Conservation (phyloP, 306 rosid species). For the Elaeagnus macrophylla region DNA sequence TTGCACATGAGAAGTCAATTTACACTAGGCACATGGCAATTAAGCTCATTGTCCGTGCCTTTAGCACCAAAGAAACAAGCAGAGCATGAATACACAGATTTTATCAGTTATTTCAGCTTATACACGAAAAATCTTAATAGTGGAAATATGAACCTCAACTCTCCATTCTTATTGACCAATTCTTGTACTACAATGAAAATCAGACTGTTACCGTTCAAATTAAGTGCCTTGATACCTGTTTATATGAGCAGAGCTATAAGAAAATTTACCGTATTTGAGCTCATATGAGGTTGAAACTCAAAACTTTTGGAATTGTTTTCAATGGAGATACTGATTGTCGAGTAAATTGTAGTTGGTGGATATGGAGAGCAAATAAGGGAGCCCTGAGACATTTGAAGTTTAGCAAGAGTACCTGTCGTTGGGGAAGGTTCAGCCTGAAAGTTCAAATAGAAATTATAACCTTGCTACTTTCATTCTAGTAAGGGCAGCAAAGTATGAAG, state of each 20-base stretch:
- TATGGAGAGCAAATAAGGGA: constrained; percentile 35
- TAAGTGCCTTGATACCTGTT: background rate
- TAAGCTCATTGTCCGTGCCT: constrained; percentile 4
- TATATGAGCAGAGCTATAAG: constrained; percentile 11
- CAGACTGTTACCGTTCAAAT: background rate
- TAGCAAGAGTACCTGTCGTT: constrained; percentile 75
- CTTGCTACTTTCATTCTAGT: constrained; percentile 11
- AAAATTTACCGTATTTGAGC: constrained; percentile 56
- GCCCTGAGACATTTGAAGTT: constrained; percentile 49
- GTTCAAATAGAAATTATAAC: constrained; percentile 14
- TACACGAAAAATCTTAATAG: constrained; percentile 1
- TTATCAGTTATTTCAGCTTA: background rate
- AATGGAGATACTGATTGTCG: constrained; percentile 31
- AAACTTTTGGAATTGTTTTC: constrained; percentile 58
- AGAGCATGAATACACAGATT: background rate
- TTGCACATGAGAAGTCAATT: constrained; percentile 7
- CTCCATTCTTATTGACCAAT: background rate
- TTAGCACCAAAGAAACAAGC: constrained; percentile 4
- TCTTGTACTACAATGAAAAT: too few species aligned
- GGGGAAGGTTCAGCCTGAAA: constrained; percentile 97
- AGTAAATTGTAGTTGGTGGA: constrained; percentile 42
- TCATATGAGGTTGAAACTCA: constrained; percentile 54
- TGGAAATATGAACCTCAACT: background rate
- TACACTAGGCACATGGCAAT: constrained; percentile 14
- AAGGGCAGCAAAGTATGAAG: constrained; percentile 6